Conservation (phyloP, 768 basidiomycete genomes). For the Pleurotus djamor region DNA sequence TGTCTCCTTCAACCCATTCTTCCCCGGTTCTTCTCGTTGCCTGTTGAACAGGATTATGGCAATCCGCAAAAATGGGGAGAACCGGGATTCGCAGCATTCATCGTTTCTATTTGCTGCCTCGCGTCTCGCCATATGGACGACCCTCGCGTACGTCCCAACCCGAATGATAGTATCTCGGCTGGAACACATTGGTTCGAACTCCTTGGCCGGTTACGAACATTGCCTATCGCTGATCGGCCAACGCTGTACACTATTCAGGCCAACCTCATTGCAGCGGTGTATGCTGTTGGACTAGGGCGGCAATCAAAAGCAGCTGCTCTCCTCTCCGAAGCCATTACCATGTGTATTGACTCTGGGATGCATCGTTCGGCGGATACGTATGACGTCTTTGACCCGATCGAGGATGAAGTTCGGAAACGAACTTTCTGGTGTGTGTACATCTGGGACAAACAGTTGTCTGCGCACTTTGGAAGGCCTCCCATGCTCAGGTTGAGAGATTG, state of each 20-base stretch:
- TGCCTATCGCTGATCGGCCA: conserved; percentile 85
- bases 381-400: conserved; percentile 85
- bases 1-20: conserved; percentile 6
- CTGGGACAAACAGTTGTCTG: conserved; percentile 92
- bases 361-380: conserved; percentile 87
- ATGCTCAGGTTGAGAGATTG: conserved; percentile 87
- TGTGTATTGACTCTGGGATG: conserved; percentile 85
- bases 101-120: conserved; percentile 90
- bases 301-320: conserved; percentile 85
- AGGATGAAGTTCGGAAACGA: conserved; percentile 89
- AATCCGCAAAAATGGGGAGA: conserved; percentile 95
- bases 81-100: conserved; percentile 91
- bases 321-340: conserved; percentile 83
- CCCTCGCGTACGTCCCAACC: conserved; percentile 80
- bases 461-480: conserved; percentile 88
- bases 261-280: conserved; percentile 88
- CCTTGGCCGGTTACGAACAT: conserved; percentile 81
- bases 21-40: conserved; percentile 13
- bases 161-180: conserved; percentile 81
- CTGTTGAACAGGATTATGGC: conserved; percentile 71
- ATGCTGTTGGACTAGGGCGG: conserved; percentile 87
- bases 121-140: conserved; percentile 93
- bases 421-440: conserved; percentile 97
- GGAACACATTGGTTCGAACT: conserved; percentile 93
- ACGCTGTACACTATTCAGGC: conserved; percentile 93